These are phyloP conservation scores for Trichoderma afroharzianum DNA, from an alignment of 2,329 filamentous ascomycete species.

Conservation along the genomic window DNA sequence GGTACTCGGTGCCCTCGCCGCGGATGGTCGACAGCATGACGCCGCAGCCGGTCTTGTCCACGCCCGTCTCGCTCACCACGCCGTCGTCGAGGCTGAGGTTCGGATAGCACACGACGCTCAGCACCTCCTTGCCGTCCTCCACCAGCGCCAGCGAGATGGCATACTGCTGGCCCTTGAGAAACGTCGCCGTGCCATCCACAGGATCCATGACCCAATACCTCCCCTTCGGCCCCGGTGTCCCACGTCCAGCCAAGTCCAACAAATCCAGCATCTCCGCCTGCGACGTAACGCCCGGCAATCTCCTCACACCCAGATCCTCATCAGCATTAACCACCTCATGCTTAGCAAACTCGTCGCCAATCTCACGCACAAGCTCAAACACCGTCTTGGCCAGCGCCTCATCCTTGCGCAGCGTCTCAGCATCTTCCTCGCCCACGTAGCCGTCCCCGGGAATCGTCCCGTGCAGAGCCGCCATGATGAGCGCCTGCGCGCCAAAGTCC, in stretches of 20 bases:
- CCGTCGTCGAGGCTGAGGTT: slow-evolving; percentile 46
- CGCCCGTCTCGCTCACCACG: slow-evolving; percentile 32
- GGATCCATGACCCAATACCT: slow-evolving; percentile 62
- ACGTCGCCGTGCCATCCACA: slow-evolving; percentile 61
- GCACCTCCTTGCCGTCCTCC: slow-evolving; percentile 52
- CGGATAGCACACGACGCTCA: slow-evolving; percentile 60
- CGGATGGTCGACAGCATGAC: slow-evolving; percentile 34
- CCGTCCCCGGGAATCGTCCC: slow-evolving; percentile 50
- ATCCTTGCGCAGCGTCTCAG: slow-evolving; percentile 49
- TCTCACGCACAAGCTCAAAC: slow-evolving; percentile 48
- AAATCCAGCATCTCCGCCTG: slow-evolving; percentile 56
- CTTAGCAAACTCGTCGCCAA: slow-evolving; percentile 15
- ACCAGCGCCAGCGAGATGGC: slow-evolving; percentile 58
- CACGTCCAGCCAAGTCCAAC: slow-evolving; percentile 56
- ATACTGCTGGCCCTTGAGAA: slow-evolving; percentile 59
- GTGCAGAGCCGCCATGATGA: slow-evolving; percentile 56
- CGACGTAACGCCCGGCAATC: slow-evolving; percentile 39
- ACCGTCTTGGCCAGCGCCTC: slow-evolving; percentile 47
- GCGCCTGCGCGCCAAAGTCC: slow-evolving; percentile 61
- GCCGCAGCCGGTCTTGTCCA: slow-evolving; percentile 34
- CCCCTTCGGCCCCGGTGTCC: slow-evolving; percentile 33
- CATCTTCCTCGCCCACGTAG: slow-evolving; percentile 61
- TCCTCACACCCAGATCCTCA: slow-evolving; percentile 17
- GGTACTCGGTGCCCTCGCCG: slow-evolving; percentile 31
- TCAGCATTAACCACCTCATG: slow-evolving; percentile 16